A percentile compares a stretch with the other conserved stretches of the same genome.
Conservation (phyloP, 2,329 filamentous ascomycete genomes). For the Aspergillus tamarii region DNA sequence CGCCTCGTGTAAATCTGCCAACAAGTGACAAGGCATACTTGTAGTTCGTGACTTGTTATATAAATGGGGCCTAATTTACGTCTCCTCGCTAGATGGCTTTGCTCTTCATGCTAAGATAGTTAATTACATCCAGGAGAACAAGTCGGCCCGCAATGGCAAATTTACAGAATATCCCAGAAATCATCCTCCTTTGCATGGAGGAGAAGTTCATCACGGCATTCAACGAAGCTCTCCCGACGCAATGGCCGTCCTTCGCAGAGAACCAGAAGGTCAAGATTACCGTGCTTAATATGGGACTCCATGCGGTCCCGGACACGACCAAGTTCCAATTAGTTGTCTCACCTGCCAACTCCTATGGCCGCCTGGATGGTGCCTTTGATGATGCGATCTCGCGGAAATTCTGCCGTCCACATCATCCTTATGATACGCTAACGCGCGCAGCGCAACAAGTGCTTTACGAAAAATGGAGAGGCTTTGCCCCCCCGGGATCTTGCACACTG, state of each 20-base stretch:
- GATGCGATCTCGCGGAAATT: slow-evolving; percentile 57
- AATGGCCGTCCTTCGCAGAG: slow-evolving; percentile 36
- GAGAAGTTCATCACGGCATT: slow-evolving; percentile 46
- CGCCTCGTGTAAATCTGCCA: not conserved
- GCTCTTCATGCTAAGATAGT: not conserved
- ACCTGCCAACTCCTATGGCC: slow-evolving; percentile 59
- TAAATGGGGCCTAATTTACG: not conserved
- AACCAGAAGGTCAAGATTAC: slow-evolving; percentile 41
- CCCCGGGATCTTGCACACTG: slow-evolving; percentile 55
- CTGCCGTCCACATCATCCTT: slow-evolving; percentile 47
- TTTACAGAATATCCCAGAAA: slow-evolving; percentile 38
- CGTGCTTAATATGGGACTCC: slow-evolving; percentile 42
- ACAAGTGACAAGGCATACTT: not conserved
- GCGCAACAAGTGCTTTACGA: slow-evolving; percentile 52
- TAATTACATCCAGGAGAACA: not conserved
- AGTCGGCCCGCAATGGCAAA: slow-evolving; percentile 24
- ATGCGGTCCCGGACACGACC: slow-evolving; percentile 37
- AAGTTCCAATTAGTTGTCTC: slow-evolving; percentile 57
- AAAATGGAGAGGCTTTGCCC: slow-evolving; percentile 54
- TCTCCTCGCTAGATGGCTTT: not conserved
- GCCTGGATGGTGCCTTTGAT: slow-evolving; percentile 59
- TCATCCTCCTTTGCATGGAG: slow-evolving; percentile 50
- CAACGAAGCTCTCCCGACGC: slow-evolving; percentile 34
- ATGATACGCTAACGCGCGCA: slow-evolving; percentile 51
- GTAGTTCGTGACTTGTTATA: not conserved